Evolutionary conservation across 805 yeast species (phyloP).

Genomic region (Lipomyces chichibuensis): DNA sequence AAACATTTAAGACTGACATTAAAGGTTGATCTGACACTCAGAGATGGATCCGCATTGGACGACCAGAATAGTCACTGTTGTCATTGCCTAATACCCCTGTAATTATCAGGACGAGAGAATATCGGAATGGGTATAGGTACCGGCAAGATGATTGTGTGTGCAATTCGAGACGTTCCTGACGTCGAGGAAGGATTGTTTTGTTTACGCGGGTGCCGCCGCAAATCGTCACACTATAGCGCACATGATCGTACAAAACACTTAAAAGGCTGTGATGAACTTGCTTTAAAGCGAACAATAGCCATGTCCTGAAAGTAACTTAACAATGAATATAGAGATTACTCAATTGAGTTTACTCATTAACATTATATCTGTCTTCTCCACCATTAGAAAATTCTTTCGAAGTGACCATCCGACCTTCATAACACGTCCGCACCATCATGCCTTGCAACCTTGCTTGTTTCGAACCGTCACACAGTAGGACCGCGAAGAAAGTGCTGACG

Average conservation of each 20-base stretch:
- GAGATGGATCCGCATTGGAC: not conserved
- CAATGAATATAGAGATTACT: too few species aligned
- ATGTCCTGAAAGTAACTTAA: too few species aligned
- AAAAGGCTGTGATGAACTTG: not conserved
- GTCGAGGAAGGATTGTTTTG: not conserved
- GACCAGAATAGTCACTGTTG: not conserved
- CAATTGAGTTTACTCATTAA: too few species aligned
- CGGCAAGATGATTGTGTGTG: not conserved
- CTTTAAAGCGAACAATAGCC: too few species aligned
- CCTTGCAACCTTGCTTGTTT: constrained; percentile 13
- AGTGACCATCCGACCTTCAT: constrained; percentile 16
- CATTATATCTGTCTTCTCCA: too few species aligned
- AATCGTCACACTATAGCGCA: not conserved
- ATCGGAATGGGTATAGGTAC: not conserved
- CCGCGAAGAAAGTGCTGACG: constrained; percentile 64
- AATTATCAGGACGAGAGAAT: not conserved
- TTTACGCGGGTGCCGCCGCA: not conserved
- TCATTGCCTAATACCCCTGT: not conserved
- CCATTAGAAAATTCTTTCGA: constrained; percentile 1
- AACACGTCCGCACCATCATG: constrained; percentile 8
- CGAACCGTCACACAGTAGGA: constrained; percentile 34
- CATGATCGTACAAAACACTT: not conserved
- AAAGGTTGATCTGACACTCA: not conserved
- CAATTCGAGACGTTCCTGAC: not conserved
- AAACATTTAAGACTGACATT: not conserved